Conservation (phyloP, 2,329 filamentous ascomycete genomes). For the Aspergillus niger region DNA sequence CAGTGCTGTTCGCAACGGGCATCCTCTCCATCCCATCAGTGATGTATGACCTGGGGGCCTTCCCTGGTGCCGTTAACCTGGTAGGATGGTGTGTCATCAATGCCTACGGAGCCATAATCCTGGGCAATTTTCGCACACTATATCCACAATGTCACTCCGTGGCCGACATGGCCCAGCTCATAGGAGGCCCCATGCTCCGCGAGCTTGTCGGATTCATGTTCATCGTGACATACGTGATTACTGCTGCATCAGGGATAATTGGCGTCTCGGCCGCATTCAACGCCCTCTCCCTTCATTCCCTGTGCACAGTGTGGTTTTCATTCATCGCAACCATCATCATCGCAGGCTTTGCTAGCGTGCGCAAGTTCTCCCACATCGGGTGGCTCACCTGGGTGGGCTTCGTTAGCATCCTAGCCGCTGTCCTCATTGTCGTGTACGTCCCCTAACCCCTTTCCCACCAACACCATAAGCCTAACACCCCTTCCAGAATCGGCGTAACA, state of each 20-base stretch:
- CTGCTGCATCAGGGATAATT: conserved; percentile 60
- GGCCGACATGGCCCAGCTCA: conserved; percentile 60
- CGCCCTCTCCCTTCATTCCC: conserved; percentile 58
- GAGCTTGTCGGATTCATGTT: conserved; percentile 60
- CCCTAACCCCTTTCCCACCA: not conserved
- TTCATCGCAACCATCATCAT: conserved; percentile 57
- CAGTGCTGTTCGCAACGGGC: conserved; percentile 32
- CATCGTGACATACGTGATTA: conserved; percentile 60
- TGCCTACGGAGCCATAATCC: conserved; percentile 48
- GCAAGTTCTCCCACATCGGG: conserved; percentile 62
- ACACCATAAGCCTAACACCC: not conserved
- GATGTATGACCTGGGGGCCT: conserved; percentile 22
- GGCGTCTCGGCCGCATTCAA: conserved; percentile 63
- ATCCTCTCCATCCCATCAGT: conserved; percentile 25
- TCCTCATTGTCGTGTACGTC: conserved; percentile 56
- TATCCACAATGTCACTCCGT: conserved; percentile 57
- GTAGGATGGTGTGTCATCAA: conserved; percentile 40
- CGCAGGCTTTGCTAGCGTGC: conserved; percentile 51
- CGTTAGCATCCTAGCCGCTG: conserved; percentile 58
- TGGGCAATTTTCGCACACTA: conserved; percentile 55
- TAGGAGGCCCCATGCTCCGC: conserved; percentile 55
- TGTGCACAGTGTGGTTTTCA: conserved; percentile 62
- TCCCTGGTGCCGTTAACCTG: conserved; percentile 20
- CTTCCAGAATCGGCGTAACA: conserved; percentile 54
- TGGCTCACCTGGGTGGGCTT: conserved; percentile 66